Evolutionary conservation across 208 protist genomes (phyloP), one percentile per base, ranked within the genome.

Genomic region (Trypanosoma avium): DNA sequence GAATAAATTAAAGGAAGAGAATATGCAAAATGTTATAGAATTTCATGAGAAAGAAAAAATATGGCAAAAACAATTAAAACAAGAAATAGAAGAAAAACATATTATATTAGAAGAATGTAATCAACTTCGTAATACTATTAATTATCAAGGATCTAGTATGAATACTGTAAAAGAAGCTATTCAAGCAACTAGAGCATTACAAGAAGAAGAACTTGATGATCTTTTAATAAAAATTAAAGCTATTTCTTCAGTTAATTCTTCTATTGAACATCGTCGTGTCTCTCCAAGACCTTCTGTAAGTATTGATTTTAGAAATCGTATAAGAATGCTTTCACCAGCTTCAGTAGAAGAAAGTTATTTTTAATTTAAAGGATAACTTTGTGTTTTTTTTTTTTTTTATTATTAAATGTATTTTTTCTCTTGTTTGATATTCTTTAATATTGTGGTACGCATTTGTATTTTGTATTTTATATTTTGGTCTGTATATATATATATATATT

Each of bases 1-100:
- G 22, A 59, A 62, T 24, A 70, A 84, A 29, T 63, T 80, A 17
- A 73, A 73, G 43, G 56, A 86, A 49, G 81, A 86, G 57, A 82
- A 86, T 62, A 26, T 68, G 22, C 55, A 55, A 7, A 73, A 77
- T 33, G 75, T 73, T 9, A 61, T 65, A 29, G 81, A 87, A 55
- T 86, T 84, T 57, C 71, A 83, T 35, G 45, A 67, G 12, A 60
- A 70, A 46, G 82, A 89, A 63, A 72, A 63, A 47, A 67, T 67
- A 53, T 85, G 82, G 79, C 82, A 85, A 56, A 50, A 58, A 57
- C 61, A 64, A 36, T 60, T 89, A 50, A 71, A 48, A 65, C 27
- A 33, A 22, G 35, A 49, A 36, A 33, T 27, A 6, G n/a, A 56
- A 19, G 49, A 55, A 17, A 30, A 29, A 15, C n/a, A 48, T 0